Base-by-base conservation (phyloP, 805 yeast species). In the Ogataea haglerorum region DNA sequence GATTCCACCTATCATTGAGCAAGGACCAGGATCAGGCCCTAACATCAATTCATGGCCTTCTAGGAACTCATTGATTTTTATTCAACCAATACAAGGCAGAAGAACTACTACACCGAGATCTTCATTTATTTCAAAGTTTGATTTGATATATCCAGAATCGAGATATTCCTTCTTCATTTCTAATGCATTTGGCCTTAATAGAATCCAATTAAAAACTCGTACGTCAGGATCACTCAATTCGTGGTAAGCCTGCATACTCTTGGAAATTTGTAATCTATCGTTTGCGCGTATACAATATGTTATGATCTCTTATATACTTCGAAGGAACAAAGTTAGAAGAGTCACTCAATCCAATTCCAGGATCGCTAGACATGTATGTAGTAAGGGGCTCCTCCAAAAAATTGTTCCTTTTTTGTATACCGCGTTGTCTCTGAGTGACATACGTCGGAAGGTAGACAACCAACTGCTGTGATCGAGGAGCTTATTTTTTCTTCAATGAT, bases 81-180 rank as follows among this genome's bases (percentile, higher is more conserved):
- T 81, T 90, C 93, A 85, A 6, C 82, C 85, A 12, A 85, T 80
- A 25, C 91, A 88, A 0, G 89, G 86, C 53, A 85, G 86, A n/a
- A 85, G 86, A n/a, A 85, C 87, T 10, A 71, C 76, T 10, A 81
- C 76, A 56, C 85, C 93, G 52, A 84, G 61, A 60, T 85, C 93
- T 29, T 72, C 73, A 53, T 84, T 77, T 25, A 85, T 57, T 23
- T 68, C 65, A 1, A 85, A 22, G 10, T 85, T 71, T 37, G 71
- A 60, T 60, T 80, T 70, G 85, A 85, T 75, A 31, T 69, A 63
- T n/a, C 79, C 70, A 29, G 83, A 54, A 54, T 84, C 90, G 18
- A 82, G 48, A 18, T 75, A 83, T 67, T 1, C 85, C 84, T 6
- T 73, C 68, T 51, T 89, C 69, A 0, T 89, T 81, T 2, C 86